Percentiles rank a stretch among this genome's conserved stretches.
Conservation (phyloP, 75 land plant genomes). For the Cupressus sempervirens region DNA sequence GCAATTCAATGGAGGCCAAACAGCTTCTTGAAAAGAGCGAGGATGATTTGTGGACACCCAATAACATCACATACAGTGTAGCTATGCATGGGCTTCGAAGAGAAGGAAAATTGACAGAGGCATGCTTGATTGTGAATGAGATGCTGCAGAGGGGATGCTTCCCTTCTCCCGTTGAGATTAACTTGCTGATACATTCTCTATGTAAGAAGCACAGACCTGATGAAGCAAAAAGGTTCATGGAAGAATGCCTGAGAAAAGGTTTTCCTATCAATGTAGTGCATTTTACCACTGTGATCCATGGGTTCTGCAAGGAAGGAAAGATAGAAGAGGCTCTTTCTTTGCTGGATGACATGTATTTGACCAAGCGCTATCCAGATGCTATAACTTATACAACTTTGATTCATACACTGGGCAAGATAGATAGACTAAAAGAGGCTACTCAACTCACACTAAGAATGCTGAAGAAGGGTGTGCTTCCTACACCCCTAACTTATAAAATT, state of each 20-base stretch:
- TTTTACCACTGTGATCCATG: slow-evolving; percentile 66
- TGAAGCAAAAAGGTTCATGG: slow-evolving; percentile 54
- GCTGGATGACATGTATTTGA: slow-evolving; percentile 68
- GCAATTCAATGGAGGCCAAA: slow-evolving; percentile 59
- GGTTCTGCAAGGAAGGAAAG: slow-evolving; percentile 57
- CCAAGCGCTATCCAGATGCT: slow-evolving; percentile 64
- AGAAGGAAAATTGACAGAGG: slow-evolving; percentile 45
- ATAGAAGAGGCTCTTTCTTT: slow-evolving; percentile 55
- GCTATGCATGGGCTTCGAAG: slow-evolving; percentile 73
- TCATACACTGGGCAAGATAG: slow-evolving; percentile 54
- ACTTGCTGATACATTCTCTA: slow-evolving; percentile 47
- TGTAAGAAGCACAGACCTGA: slow-evolving; percentile 34
- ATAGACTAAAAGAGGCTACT: slow-evolving; percentile 55
- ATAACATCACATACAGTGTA: slow-evolving; percentile 71
- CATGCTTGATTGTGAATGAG: slow-evolving; percentile 42
- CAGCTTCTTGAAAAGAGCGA: slow-evolving; percentile 63
- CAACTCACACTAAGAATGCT: slow-evolving; percentile 57
- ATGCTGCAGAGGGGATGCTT: slow-evolving; percentile 55
- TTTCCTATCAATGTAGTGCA: slow-evolving; percentile 60
- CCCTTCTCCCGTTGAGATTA: slow-evolving; percentile 57
- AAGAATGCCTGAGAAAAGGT: slow-evolving; percentile 61
- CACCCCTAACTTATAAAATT: slow-evolving; percentile 67
- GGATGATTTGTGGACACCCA: slow-evolving; percentile 72
- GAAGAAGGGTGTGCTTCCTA: slow-evolving; percentile 56
- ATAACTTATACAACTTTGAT: slow-evolving; percentile 70